phyloP scores from a whole-genome alignment of 208 protist species.

The Trichomonas gallinae region DNA sequence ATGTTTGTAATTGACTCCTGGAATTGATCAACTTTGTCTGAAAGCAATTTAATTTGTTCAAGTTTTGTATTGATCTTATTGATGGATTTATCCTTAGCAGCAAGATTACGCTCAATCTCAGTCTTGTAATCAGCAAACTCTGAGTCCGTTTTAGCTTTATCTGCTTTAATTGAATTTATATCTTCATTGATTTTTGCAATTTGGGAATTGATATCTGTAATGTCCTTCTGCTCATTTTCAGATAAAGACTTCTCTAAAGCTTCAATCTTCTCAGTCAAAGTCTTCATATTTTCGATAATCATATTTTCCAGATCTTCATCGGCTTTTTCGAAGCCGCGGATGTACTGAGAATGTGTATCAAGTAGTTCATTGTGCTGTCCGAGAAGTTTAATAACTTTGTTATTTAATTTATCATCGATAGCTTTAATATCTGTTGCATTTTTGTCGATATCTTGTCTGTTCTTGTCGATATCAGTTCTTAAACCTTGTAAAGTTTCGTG shows the following conservation, averaged over 20 bases:
- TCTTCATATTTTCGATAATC: neutral
- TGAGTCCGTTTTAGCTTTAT: neutral
- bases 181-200: neutral
- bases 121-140: neutral
- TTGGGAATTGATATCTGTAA: neutral
- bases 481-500: neutral
- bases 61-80: neutral
- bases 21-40: neutral
- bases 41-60: neutral
- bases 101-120: neutral
- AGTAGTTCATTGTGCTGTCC: neutral
- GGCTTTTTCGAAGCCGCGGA: neutral
- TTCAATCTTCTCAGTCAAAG: neutral
- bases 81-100: neutral
- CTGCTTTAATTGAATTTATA: neutral
- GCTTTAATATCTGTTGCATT: neutral
- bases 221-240: neutral
- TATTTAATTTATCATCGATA: neutral
- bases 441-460: neutral
- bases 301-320: neutral
- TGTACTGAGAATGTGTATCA: neutral
- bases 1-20: neutral
- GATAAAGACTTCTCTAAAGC: neutral
- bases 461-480: neutral
- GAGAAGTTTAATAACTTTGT: neutral